phyloP scores from a whole-genome alignment of 177 flowering plant genomes.

The Vitis hybrid region DNA sequence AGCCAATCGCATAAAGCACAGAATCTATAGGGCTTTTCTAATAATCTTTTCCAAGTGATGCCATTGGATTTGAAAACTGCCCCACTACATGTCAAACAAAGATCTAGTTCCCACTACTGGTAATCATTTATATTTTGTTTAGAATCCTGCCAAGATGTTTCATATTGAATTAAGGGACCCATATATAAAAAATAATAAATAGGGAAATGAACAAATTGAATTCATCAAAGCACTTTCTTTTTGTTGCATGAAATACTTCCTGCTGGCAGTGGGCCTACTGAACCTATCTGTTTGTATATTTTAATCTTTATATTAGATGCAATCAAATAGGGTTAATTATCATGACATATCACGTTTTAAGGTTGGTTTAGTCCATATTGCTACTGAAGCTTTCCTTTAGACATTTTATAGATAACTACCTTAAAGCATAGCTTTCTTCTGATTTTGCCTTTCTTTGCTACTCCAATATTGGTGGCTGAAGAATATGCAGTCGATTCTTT shows the following conservation, averaged over 20 bases:
- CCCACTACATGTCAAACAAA: background rate
- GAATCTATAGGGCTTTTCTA: background rate
- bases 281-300: slow-evolving; percentile 8
- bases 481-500: background rate
- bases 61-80: background rate
- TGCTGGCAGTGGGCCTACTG: slow-evolving; percentile 17
- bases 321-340: background rate
- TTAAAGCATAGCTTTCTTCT: too few relatives aligned
- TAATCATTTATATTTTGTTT: background rate
- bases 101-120: background rate
- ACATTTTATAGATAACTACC: too few relatives aligned
- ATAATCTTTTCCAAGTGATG: background rate
- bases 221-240: background rate
- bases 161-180: slow-evolving; percentile 1
- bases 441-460: too few relatives aligned
- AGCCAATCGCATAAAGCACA: background rate
- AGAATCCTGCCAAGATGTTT: background rate
- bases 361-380: too few relatives aligned
- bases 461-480: too few relatives aligned
- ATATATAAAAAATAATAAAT: background rate
- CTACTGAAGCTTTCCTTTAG: too few relatives aligned
- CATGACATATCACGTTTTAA: background rate
- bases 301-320: background rate
- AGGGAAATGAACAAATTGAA: background rate
- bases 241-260: background rate